phyloP scores from a whole-genome alignment of 208 protist genomes.

The Leishmania tarentolae region DNA sequence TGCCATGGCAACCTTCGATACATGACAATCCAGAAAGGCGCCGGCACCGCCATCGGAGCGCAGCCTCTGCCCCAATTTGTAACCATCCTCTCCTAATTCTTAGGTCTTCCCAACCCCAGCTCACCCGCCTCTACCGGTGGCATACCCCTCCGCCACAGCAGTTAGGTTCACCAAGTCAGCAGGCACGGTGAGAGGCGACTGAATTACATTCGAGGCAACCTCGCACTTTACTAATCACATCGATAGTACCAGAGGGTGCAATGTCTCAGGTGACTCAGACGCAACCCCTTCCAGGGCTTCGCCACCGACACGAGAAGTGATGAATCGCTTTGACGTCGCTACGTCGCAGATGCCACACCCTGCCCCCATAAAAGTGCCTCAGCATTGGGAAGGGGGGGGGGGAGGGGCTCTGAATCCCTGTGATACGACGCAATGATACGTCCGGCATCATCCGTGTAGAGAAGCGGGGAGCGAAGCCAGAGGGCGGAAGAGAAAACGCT shows the following conservation, averaged over 20 bases:
- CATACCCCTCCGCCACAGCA: too few relatives aligned
- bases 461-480: not conserved
- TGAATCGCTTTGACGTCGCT: not conserved
- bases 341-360: not conserved
- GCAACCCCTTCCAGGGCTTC: not conserved
- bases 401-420: not conserved
- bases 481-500: not conserved
- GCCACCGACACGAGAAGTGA: not conserved
- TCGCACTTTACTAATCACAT: not conserved
- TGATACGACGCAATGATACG: not conserved
- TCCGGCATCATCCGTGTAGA: not conserved
- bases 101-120: too few relatives aligned
- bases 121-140: too few relatives aligned
- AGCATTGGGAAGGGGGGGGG: not conserved
- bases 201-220: not conserved
- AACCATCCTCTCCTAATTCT: too few relatives aligned
- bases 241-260: not conserved
- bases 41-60: conserved; percentile 9
- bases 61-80: not conserved
- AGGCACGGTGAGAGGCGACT: not conserved
- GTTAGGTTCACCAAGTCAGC: too few relatives aligned
- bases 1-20: not conserved
- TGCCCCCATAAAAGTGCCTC: too few relatives aligned
- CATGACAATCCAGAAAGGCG: not conserved
- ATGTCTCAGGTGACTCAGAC: not conserved